phyloP scores from a whole-genome alignment of 176 grass and related monocot genomes.

The Oryza meridionalis region DNA sequence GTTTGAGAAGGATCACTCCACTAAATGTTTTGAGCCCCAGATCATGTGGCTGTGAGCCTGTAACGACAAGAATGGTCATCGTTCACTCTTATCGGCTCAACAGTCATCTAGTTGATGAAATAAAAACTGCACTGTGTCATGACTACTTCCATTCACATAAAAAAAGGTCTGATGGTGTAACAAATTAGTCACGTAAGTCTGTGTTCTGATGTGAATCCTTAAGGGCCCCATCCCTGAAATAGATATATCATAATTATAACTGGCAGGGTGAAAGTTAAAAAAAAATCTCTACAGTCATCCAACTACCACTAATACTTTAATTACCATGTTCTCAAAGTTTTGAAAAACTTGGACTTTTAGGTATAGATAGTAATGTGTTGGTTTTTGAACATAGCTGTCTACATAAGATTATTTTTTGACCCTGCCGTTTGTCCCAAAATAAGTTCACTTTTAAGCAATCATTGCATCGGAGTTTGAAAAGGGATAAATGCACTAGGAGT shows the following conservation, averaged over 20 bases:
- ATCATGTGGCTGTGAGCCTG: not conserved
- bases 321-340: not conserved
- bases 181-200: conserved; percentile 20
- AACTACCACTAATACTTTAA: conserved; percentile 19
- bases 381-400: not conserved
- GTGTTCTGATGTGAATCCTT: conserved; percentile 28
- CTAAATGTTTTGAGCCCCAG: conserved; percentile 1
- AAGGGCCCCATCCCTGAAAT: not conserved
- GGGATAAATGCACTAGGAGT: no score
- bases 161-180: not conserved
- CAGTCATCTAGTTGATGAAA: conserved; percentile 3
- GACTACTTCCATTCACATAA: not conserved
- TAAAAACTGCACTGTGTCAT: not conserved
- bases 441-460: no score
- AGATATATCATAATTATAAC: not conserved
- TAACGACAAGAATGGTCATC: not conserved
- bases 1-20: not conserved
- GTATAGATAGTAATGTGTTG: not conserved
- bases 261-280: conserved; percentile 12
- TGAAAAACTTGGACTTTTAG: not conserved
- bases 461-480: no score
- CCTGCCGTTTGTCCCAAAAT: no score
- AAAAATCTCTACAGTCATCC: conserved; percentile 11
- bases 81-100: not conserved
- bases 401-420: no score